Evolutionary conservation across 1,284 basidiomycete genomes (phyloP).

Genomic region (Chalciporus sp.): DNA sequence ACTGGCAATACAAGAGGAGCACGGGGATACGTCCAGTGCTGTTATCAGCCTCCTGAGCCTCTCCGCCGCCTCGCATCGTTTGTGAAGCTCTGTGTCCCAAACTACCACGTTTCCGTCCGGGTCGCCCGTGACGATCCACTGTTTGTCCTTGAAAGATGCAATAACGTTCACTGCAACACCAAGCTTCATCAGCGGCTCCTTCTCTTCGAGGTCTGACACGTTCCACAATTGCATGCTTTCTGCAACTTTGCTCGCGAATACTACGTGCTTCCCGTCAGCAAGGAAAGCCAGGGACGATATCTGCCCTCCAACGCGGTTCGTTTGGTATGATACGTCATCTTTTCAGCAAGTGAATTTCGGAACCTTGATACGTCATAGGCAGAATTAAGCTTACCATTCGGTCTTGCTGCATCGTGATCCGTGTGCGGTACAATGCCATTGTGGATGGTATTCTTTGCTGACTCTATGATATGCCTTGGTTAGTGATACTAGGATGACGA

Average conservation of each 20-base stretch:
- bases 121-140: slow-evolving; percentile 9
- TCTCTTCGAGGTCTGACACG: neutral
- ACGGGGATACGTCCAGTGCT: neutral
- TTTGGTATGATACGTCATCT: neutral
- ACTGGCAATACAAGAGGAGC: neutral
- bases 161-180: neutral
- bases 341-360: neutral
- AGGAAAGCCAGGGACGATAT: neutral
- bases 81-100: slow-evolving; percentile 3
- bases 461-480: neutral
- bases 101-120: slow-evolving; percentile 2
- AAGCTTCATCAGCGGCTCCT: neutral
- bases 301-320: neutral
- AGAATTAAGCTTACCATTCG: neutral
- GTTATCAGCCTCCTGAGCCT: neutral
- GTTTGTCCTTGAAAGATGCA: slow-evolving; percentile 10
- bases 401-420: neutral
- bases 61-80: neutral
- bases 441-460: neutral
- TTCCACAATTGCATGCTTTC: neutral
- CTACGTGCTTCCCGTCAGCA: neutral
- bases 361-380: neutral
- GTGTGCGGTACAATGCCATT: neutral
- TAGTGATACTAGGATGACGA: neutral
- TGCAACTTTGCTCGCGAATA: neutral